Evolutionary conservation across 1,284 basidiomycete species (phyloP).

Genomic region (Volvariella volvacea): DNA sequence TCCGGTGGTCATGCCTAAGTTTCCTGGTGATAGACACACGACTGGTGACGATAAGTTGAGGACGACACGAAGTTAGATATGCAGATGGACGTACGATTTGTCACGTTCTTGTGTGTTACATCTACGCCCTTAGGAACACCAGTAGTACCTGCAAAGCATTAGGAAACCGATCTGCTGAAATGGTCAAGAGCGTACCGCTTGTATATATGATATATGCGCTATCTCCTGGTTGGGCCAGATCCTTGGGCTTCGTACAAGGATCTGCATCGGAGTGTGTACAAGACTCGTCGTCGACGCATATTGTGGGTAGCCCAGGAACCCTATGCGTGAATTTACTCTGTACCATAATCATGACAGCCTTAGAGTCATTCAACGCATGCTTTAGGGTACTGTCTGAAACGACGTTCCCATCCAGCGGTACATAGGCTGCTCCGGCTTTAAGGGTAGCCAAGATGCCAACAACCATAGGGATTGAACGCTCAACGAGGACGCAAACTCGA

Average conservation of each 20-base stretch:
- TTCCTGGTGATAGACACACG: conserved; percentile 46
- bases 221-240: conserved; percentile 33
- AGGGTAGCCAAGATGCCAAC: conserved; percentile 47
- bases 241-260: conserved; percentile 29
- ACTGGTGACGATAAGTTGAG: conserved; percentile 25
- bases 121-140: conserved; percentile 55
- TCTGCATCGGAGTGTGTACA: conserved; percentile 15
- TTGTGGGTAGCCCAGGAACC: conserved; percentile 21
- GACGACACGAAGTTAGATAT: too few species aligned
- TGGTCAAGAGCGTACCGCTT: conserved; percentile 34
- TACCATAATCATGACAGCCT: conserved; percentile 35
- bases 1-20: conserved; percentile 47
- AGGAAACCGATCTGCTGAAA: conserved; percentile 4
- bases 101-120: conserved; percentile 49
- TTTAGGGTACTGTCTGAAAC: conserved; percentile 48
- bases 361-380: conserved; percentile 45
- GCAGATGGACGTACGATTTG: conserved; percentile 38
- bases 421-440: conserved; percentile 52
- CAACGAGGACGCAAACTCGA: conserved; percentile 46
- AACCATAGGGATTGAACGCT: conserved; percentile 48
- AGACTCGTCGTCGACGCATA: conserved; percentile 41
- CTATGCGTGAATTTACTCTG: conserved; percentile 40
- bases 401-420: conserved; percentile 51
- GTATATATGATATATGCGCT: conserved; percentile 57
- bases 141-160: conserved; percentile 38